Evolutionary conservation across 1,284 basidiomycete species (phyloP).

Genomic region (Afroboletus lepidellus): DNA sequence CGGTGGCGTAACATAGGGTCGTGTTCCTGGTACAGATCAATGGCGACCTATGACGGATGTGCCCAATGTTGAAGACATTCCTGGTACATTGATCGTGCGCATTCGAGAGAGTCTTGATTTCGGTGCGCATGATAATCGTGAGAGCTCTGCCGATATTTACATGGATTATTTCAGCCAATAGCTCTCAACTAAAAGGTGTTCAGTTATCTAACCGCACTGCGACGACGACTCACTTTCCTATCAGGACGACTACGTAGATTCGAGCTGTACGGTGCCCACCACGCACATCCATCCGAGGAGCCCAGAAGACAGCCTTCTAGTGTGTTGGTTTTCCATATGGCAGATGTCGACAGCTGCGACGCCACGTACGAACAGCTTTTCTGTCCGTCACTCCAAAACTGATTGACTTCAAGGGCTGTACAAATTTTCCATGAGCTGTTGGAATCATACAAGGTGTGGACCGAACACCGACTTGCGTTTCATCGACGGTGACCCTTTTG

Average conservation of each 20-base stretch:
- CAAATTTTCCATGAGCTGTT: constrained; percentile 84
- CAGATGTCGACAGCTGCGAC: constrained; percentile 82
- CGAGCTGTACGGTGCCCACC: constrained; percentile 76
- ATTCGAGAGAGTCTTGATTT: constrained; percentile 73
- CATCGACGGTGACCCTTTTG: not conserved
- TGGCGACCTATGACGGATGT: constrained; percentile 70
- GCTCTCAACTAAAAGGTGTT: constrained; percentile 75
- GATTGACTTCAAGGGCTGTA: constrained; percentile 55
- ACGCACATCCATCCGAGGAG: constrained; percentile 83
- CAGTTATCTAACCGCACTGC: constrained; percentile 18
- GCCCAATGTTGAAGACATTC: constrained; percentile 62
- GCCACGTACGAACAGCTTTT: constrained; percentile 61
- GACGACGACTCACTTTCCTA: not conserved
- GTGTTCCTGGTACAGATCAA: constrained; percentile 60
- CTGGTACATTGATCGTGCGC: constrained; percentile 68
- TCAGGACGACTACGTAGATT: constrained; percentile 76
- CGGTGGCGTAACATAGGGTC: constrained; percentile 41
- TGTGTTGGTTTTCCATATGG: constrained; percentile 85
- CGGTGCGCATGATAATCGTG: constrained; percentile 39
- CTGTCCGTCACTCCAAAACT: not conserved
- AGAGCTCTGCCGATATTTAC: not conserved
- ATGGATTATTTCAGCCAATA: constrained; percentile 61
- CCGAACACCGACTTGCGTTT: not conserved
- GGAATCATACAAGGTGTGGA: constrained; percentile 66
- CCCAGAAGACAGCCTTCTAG: constrained; percentile 75